Evolutionary conservation across 805 yeast species (phyloP), one percentile per base, ranked within the genome.

Genomic region (Nakazawaea pomicola): DNA sequence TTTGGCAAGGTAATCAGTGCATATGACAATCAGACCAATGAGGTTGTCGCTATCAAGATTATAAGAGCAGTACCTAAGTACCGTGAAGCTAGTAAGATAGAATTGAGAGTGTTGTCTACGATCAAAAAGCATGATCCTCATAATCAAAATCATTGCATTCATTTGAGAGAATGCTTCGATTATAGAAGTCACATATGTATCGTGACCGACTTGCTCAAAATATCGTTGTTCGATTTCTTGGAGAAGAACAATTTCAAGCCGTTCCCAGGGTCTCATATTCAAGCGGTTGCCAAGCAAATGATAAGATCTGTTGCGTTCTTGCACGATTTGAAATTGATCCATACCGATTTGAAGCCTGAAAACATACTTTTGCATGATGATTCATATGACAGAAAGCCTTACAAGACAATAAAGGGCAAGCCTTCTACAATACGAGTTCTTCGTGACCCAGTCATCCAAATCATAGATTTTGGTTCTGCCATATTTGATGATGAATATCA

Each of bases 401-500:
- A 63, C 39, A 46, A 51, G 18, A 56, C 64, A 35, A 52, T 54
- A 17, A 62, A 72, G 1, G 59, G 62, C 20, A 57, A 62, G 24
- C 48, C 65, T 11, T 28, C 34, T 45, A 27, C 31, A 3, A 27
- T 47, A 11, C 72, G 70, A 46, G 69, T 87, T 8, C 70, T 93
- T 48, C 73, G 71, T 36, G 80, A 85, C 56, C 95, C 98, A 1
- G 72, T 78, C 46, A 86, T 93, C 41, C 89, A 87, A 57, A 76
- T 91, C 20, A 93, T 93, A 46, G 99, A 93, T 64, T 93, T 93
- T 61, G 99, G 99, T n/a, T 80, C 93, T 29, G 96, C 99, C 0
- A 80, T 95, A 4, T 93, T 93, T 54, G 76, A 85, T 51, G 95
- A 90, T 61, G 98, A 93, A 63, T 89, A 85, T 57, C 99, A 93